Base-by-base conservation (phyloP, 2,329 filamentous ascomycete species). In the Fusarium torreyae region DNA sequence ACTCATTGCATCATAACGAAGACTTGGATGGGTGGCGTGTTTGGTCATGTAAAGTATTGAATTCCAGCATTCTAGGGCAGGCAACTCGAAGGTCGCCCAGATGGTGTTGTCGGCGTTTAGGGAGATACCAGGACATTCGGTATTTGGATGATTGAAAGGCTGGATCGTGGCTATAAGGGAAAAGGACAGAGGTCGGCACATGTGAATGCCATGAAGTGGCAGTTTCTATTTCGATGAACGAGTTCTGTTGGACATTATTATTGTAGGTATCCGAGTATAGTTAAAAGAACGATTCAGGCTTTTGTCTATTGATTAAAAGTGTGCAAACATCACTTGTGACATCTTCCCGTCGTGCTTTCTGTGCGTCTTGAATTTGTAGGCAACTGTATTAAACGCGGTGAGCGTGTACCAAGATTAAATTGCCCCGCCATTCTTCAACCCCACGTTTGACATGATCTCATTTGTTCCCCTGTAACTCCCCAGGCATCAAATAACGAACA, bases 71-170 rank as follows among this genome's bases (percentile, higher is more conserved):
- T 75, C 71, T 72, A 71, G 75, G 75, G 68, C 68, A 71, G 72
- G 67, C 68, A 69, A 74, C 72, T 74, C 70, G 65, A 73, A 38
- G 65, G 70, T 74, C 62, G 70, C 73, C 71, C 69, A 71, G 59
- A 71, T 72, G 79, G 78, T 74, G 78, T 80, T 80, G 75, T 63
- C 64, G 78, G 79, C 78, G 78, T 80, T 80, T 73, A 69, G 71
- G 73, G 78, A 80, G 77, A 80, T 80, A 80, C 79, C 78, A 80
- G 73, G 75, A 74, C 71, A 73, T 73, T 70, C 74, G 68, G 68
- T 66, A 75, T 61, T 69, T 49, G 72, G 72, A 65, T 68, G 67
- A 46, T 46, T 11, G 40, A 22, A 24, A 15, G 40, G 40, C 22
- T 43, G 39, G 61, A 39, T 66, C 45, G 64, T 68, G 50, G 57